phyloP scores from a whole-genome alignment of 2,329 filamentous ascomycete genomes.

The Colletotrichum plurivorum region DNA sequence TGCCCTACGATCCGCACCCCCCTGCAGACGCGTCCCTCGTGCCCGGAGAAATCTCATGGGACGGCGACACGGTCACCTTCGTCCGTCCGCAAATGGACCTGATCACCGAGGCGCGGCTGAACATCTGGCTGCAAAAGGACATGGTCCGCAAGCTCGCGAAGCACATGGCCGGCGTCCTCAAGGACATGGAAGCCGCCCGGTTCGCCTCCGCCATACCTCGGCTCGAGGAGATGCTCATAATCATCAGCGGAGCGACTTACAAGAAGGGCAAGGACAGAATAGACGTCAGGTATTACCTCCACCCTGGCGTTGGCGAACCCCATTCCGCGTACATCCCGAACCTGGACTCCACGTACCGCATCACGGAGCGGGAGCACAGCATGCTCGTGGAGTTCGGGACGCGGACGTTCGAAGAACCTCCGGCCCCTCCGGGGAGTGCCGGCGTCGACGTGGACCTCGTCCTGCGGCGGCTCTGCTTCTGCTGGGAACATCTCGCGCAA shows the following conservation, averaged over 20 bases:
- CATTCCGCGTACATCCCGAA: neutral
- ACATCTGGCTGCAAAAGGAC: neutral
- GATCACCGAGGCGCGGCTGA: slow-evolving; percentile 5
- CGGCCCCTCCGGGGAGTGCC: no score
- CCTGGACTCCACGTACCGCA: no score
- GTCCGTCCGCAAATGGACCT: slow-evolving; percentile 5
- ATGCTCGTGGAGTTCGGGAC: neutral
- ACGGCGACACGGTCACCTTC: neutral
- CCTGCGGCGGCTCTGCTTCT: no score
- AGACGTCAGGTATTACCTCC: neutral
- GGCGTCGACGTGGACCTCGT: no score
- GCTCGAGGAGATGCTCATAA: slow-evolving; percentile 1
- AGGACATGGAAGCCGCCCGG: neutral
- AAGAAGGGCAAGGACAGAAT: neutral
- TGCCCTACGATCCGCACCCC: neutral
- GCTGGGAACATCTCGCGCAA: no score
- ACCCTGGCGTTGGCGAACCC: no score
- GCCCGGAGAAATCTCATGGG: neutral
- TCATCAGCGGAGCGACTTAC: neutral
- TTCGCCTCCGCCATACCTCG: slow-evolving; percentile 2
- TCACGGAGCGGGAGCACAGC: slow-evolving; percentile 9
- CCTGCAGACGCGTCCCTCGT: neutral
- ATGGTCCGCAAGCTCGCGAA: neutral
- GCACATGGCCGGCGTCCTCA: neutral
- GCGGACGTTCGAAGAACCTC: neutral